Evolutionary conservation across 805 yeast genomes (phyloP).

Genomic region (Yamadazyma kitorensis): DNA sequence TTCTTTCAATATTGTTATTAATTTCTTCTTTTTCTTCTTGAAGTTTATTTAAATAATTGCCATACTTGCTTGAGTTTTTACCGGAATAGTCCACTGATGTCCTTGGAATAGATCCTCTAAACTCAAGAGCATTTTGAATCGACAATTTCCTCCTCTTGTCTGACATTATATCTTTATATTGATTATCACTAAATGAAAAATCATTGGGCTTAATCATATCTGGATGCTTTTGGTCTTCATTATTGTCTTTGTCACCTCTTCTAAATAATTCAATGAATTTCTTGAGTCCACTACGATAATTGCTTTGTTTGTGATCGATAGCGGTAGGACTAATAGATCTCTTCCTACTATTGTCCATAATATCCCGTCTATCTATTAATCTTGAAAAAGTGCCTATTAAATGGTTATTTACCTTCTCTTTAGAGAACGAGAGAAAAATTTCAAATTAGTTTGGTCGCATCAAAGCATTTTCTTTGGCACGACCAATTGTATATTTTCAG

Average conservation of each 20-base stretch:
- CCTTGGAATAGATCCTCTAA: slow-evolving; percentile 22
- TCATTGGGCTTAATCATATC: no score
- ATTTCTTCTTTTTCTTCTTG: slow-evolving; percentile 20
- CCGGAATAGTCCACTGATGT: slow-evolving; percentile 15
- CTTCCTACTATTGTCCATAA: slow-evolving; percentile 9
- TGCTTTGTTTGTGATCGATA: slow-evolving; percentile 1
- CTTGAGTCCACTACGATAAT: slow-evolving; percentile 2
- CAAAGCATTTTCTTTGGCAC: no score
- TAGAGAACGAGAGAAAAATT: no score
- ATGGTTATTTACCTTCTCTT: no score
- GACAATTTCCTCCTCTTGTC: slow-evolving; percentile 28
- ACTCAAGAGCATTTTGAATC: slow-evolving; percentile 13
- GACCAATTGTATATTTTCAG: no score
- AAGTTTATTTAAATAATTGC: slow-evolving; percentile 7
- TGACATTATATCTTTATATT: slow-evolving; percentile 15
- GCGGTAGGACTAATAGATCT: slow-evolving; percentile 19
- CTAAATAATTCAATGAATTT: slow-evolving; percentile 1
- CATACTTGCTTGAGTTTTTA: slow-evolving; percentile 9
- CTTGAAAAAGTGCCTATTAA: no score
- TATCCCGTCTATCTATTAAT: no score
- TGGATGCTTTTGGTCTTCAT: no score
- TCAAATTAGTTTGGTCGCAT: no score
- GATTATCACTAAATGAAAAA: neutral
- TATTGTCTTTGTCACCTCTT: neutral
- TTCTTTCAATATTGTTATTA: slow-evolving; percentile 20